Conservation (phyloP, 2,329 filamentous ascomycete genomes). For the Penicillium capsulatum region DNA sequence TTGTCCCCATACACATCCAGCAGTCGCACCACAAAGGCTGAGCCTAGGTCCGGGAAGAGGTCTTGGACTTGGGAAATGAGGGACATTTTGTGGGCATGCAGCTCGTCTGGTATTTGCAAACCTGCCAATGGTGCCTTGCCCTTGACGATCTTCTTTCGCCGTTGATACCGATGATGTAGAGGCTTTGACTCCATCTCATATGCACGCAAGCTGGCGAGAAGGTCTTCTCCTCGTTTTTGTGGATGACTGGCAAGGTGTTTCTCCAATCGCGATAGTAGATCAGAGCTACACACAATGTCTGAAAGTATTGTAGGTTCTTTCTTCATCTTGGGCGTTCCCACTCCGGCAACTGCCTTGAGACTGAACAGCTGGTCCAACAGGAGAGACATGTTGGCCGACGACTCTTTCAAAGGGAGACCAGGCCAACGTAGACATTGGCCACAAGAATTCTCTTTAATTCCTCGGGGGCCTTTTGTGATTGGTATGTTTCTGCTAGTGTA, state of each 20-base stretch:
- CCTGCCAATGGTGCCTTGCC: conserved; percentile 38
- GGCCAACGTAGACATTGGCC: conserved; percentile 68
- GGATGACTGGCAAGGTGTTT: conserved; percentile 31
- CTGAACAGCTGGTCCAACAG: conserved; percentile 80
- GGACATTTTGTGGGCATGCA: conserved; percentile 78
- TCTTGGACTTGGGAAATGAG: conserved; percentile 89
- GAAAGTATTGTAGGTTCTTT: conserved; percentile 63
- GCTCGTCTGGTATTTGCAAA: conserved; percentile 38
- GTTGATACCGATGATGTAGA: conserved; percentile 43
- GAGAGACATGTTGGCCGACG: conserved; percentile 66
- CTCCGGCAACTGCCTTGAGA: conserved; percentile 67
- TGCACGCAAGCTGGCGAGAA: conserved; percentile 36
- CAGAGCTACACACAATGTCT: conserved; percentile 75
- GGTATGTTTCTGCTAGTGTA: conserved; percentile 53
- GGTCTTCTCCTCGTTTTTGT: conserved; percentile 41
- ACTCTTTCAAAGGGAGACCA: conserved; percentile 65
- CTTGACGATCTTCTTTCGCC: conserved; percentile 36
- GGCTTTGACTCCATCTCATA: conserved; percentile 39
- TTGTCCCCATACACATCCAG: conserved; percentile 75
- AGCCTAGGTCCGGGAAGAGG: conserved; percentile 81
- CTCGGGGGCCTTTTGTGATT: conserved; percentile 54
- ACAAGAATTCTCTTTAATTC: conserved; percentile 63
- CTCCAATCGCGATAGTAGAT: conserved; percentile 54
- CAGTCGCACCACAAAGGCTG: conserved; percentile 73
- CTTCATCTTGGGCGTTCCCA: conserved; percentile 47